Evolutionary conservation across 2,329 filamentous ascomycete species (phyloP).

Genomic region (Pseudogymnoascus sp.): DNA sequence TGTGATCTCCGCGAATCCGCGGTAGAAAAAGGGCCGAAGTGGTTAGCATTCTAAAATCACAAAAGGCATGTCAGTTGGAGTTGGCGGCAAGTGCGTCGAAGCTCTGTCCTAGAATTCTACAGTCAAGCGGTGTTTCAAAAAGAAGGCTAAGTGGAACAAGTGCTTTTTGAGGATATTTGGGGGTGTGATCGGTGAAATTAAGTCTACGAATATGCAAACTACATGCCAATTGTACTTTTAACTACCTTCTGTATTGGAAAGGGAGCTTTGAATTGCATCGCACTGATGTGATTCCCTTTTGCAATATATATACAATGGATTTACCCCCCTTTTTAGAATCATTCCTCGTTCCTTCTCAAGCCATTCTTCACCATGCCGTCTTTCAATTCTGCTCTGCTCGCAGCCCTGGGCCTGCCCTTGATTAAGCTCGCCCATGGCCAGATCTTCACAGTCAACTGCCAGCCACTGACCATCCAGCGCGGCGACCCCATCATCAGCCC

Average conservation of each 20-base stretch:
- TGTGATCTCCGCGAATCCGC: background rate
- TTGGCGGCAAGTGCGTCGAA: background rate
- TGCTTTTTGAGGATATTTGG: background rate
- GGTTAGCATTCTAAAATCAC: background rate
- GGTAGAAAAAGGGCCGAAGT: background rate
- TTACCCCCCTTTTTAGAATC: background rate
- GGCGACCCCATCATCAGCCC: conserved; percentile 18
- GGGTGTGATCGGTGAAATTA: background rate
- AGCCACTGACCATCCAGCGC: conserved; percentile 11
- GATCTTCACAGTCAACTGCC: conserved; percentile 12
- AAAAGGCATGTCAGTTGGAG: background rate
- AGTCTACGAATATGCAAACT: background rate
- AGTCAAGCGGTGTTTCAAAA: background rate
- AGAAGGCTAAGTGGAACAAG: background rate
- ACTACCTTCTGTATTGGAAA: background rate
- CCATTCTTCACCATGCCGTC: background rate
- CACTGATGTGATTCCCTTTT: background rate
- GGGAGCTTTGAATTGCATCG: background rate
- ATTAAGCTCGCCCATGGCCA: background rate
- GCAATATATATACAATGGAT: background rate
- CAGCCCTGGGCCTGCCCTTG: background rate
- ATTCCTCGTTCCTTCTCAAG: background rate
- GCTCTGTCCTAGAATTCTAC: background rate
- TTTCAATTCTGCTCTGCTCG: background rate
- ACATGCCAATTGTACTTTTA: background rate